Evolutionary conservation across 192 early-diverging fungal genomes (phyloP).

Genomic region (Phycomyces blakesleeanus): DNA sequence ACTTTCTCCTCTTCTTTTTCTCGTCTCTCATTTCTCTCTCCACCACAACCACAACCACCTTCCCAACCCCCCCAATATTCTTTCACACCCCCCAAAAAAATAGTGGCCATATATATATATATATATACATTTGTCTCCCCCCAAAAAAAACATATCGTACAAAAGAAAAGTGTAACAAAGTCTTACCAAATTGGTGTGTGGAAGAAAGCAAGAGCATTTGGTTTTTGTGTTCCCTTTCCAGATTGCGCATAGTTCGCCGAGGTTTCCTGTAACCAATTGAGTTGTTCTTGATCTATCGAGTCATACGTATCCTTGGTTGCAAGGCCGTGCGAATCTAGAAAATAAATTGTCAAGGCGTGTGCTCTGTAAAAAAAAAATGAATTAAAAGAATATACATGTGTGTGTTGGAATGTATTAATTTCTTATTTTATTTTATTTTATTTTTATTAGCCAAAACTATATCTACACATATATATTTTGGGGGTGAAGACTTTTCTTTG

Average conservation of each 20-base stretch:
- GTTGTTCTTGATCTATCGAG: conserved; percentile 40
- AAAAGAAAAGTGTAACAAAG: not conserved
- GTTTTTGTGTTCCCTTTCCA: conserved; percentile 11
- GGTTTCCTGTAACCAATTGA: conserved; percentile 39
- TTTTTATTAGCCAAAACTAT: not conserved
- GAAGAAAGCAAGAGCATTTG: conserved; percentile 45
- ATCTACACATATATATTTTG: not conserved
- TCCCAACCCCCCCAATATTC: no score
- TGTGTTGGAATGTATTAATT: no score
- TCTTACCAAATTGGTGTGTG: conserved; percentile 38
- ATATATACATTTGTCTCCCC: not conserved
- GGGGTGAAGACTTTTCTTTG: no score
- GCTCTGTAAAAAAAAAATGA: not conserved
- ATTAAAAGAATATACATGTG: conserved; percentile 1
- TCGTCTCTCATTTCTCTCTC: no score
- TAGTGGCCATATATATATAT: not conserved
- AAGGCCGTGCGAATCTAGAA: conserved; percentile 25
- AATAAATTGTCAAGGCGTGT: conserved; percentile 39
- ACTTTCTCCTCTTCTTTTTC: no score
- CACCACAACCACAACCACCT: no score
- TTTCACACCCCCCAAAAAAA: no score
- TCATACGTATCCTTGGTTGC: conserved; percentile 30
- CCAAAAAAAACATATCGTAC: not conserved
- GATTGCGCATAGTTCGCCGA: conserved; percentile 25
- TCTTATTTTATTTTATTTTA: not conserved